Conservation (phyloP, 768 basidiomycete species). For the Kwoniella newhampshirensis region DNA sequence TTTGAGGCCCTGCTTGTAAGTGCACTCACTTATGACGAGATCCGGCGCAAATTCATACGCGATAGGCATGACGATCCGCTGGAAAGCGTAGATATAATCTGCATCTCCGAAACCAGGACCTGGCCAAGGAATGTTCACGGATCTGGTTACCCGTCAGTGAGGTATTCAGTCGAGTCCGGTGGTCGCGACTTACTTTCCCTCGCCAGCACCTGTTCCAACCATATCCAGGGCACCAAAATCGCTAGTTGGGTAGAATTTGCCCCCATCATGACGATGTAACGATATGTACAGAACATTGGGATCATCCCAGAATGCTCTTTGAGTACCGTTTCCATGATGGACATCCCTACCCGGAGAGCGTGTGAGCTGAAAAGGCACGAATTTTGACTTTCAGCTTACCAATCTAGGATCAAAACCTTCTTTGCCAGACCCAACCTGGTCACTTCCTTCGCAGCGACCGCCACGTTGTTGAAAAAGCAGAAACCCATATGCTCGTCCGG, state of each 20-base stretch:
- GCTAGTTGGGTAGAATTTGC: constrained; percentile 87
- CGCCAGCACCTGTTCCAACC: constrained; percentile 76
- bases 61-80: constrained; percentile 93
- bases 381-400: constrained; percentile 60
- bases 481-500: constrained; percentile 99
- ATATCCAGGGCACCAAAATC: constrained; percentile 84
- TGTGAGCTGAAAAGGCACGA: constrained; percentile 7
- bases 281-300: constrained; percentile 90
- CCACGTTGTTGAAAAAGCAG: constrained; percentile 98
- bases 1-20: neutral
- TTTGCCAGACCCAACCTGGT: constrained; percentile 69
- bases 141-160: constrained; percentile 47
- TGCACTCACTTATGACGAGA: constrained; percentile 80
- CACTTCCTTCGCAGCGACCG: constrained; percentile 82
- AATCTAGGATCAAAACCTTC: constrained; percentile 88
- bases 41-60: constrained; percentile 95
- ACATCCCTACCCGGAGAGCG: constrained; percentile 70
- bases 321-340: constrained; percentile 97
- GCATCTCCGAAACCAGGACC: constrained; percentile 83
- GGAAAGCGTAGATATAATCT: constrained; percentile 95
- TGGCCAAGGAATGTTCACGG: constrained; percentile 97
- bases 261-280: constrained; percentile 89
- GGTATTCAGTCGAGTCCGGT: neutral
- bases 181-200: constrained; percentile 68
- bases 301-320: constrained; percentile 92